A percentile compares a stretch with the other conserved stretches of the same genome.
phyloP scores from a whole-genome alignment of 2,329 filamentous ascomycete genomes.

The Monilinia polystroma region DNA sequence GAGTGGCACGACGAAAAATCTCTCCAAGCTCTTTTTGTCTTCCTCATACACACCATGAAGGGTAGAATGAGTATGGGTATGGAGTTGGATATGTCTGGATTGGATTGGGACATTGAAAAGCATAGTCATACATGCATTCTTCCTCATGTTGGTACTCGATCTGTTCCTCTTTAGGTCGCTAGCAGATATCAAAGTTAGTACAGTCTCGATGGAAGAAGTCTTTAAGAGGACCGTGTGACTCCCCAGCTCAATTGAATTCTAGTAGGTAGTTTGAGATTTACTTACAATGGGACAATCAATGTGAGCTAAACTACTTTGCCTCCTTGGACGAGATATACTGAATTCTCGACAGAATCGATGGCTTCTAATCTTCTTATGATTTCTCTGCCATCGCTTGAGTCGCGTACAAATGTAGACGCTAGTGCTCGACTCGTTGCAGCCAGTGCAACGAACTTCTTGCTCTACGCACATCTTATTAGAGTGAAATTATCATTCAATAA shows the following conservation, averaged over 20 bases:
- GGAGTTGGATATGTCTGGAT: conserved; percentile 1
- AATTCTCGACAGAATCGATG: conserved; percentile 18
- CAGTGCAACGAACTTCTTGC: conserved; percentile 23
- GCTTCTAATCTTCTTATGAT: conserved; percentile 19
- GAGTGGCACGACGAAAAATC: too few species aligned
- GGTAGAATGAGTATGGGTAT: conserved; percentile 7
- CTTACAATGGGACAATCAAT: conserved; percentile 23
- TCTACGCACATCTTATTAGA: conserved; percentile 11
- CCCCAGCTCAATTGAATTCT: neutral
- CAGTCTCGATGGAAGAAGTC: neutral
- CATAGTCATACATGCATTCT: conserved; percentile 15
- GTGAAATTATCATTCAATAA: neutral
- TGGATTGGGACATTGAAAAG: conserved; percentile 2
- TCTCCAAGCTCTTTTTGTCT: neutral
- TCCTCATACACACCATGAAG: conserved; percentile 20
- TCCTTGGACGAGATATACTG: conserved; percentile 17
- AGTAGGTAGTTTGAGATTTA: neutral
- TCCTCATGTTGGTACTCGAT: conserved; percentile 2
- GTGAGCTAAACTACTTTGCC: conserved; percentile 13
- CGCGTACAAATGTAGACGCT: conserved; percentile 19
- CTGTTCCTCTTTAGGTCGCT: conserved; percentile 11
- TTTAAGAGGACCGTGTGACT: neutral
- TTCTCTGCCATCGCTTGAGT: conserved; percentile 23
- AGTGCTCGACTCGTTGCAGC: conserved; percentile 19
- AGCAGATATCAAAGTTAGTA: conserved; percentile 8